A percentile compares a stretch with the other conserved stretches of the same genome.
Conservation (phyloP, 2,329 filamentous ascomycete species). For the Lithohypha guttulata region DNA sequence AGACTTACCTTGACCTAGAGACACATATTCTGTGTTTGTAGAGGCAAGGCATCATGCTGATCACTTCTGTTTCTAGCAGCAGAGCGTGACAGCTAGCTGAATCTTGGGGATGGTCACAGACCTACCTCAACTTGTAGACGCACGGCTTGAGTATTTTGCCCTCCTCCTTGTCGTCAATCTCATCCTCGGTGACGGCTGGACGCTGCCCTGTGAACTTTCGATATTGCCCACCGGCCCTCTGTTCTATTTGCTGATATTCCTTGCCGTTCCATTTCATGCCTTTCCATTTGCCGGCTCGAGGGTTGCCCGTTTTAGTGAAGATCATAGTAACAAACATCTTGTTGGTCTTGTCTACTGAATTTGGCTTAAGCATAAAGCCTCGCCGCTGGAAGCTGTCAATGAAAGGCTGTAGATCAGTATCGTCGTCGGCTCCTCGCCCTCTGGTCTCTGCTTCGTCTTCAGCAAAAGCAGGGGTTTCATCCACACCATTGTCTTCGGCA, state of each 20-base stretch:
- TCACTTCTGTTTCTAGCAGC: no score
- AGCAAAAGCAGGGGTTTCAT: slow-evolving; percentile 39
- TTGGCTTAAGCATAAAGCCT: slow-evolving; percentile 72
- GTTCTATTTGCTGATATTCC: slow-evolving; percentile 25
- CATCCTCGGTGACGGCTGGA: slow-evolving; percentile 51
- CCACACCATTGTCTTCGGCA: slow-evolving; percentile 38
- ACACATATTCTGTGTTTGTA: no score
- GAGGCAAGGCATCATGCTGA: no score
- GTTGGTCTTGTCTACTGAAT: slow-evolving; percentile 70
- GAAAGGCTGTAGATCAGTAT: slow-evolving; percentile 81
- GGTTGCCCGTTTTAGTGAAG: slow-evolving; percentile 73
- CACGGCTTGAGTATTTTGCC: slow-evolving; percentile 80
- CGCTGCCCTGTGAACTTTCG: slow-evolving; percentile 32
- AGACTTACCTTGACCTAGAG: no score
- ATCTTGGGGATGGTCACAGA: no score
- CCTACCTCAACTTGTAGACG: slow-evolving; percentile 59
- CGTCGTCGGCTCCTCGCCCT: slow-evolving; percentile 36
- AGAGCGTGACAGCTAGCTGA: no score
- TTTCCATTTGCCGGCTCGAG: slow-evolving; percentile 63
- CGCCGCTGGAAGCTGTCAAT: slow-evolving; percentile 68
- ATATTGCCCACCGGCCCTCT: slow-evolving; percentile 21
- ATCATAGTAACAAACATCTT: slow-evolving; percentile 99
- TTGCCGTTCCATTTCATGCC: slow-evolving; percentile 28
- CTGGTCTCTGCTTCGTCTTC: slow-evolving; percentile 42
- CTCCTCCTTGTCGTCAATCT: slow-evolving; percentile 47